phyloP scores from a whole-genome alignment of 129 eudicot genomes.

The Ambrosia trifida region DNA sequence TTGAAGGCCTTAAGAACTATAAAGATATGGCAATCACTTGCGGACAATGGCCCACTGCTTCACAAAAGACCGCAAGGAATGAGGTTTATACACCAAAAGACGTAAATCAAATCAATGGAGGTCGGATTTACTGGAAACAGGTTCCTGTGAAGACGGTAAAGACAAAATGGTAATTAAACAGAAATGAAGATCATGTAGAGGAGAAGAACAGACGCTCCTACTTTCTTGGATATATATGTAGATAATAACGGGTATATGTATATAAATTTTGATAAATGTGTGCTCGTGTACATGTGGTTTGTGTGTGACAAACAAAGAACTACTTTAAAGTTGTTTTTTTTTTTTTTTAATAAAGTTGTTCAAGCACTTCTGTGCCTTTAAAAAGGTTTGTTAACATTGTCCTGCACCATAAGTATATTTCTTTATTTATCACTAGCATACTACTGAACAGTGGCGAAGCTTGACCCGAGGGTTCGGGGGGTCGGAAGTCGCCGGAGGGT shows the following conservation, averaged over 20 bases:
- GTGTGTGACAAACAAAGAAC: constrained; percentile 34
- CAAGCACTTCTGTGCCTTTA: neutral
- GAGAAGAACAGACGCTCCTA: constrained; percentile 5
- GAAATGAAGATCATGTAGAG: neutral
- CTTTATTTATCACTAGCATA: no score
- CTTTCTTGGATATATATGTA: constrained; percentile 28
- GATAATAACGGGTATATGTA: constrained; percentile 35
- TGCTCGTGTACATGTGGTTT: constrained; percentile 23
- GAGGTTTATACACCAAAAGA: constrained; percentile 43
- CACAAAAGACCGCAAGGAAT: constrained; percentile 42
- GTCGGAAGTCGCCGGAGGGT: no score
- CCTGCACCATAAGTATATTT: no score
- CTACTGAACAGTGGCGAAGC: no score
- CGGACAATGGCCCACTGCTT: constrained; percentile 81
- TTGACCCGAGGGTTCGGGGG: no score
- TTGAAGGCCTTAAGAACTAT: constrained; percentile 56
- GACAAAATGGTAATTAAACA: constrained; percentile 16
- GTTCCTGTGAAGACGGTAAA: constrained; percentile 38
- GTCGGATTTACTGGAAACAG: constrained; percentile 53
- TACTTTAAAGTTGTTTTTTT: constrained; percentile 14
- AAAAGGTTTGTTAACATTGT: neutral
- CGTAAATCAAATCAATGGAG: constrained; percentile 38
- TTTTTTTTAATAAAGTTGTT: constrained; percentile 9
- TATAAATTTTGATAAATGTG: constrained; percentile 33
- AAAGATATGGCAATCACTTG: constrained; percentile 83